Evolutionary conservation across 1,284 basidiomycete species (phyloP).

Genomic region (Sanghuangporus baumii): DNA sequence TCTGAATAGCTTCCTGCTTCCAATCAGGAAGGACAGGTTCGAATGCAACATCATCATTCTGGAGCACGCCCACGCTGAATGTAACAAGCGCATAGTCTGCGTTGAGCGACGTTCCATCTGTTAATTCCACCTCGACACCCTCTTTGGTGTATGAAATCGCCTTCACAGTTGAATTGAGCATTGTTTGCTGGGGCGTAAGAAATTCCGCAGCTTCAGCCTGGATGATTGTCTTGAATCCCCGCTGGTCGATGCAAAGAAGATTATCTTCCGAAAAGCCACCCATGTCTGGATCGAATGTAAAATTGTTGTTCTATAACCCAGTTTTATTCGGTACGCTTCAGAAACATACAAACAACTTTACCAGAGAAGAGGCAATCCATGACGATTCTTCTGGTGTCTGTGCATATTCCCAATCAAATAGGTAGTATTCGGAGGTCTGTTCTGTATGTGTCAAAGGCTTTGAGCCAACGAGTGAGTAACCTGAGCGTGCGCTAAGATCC

Average conservation of each 20-base stretch:
- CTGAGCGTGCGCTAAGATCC: slow-evolving; percentile 44
- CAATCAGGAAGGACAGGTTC: slow-evolving; percentile 52
- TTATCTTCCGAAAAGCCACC: slow-evolving; percentile 59
- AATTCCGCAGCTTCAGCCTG: slow-evolving; percentile 51
- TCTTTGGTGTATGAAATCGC: slow-evolving; percentile 41
- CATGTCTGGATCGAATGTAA: slow-evolving; percentile 49
- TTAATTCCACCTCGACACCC: slow-evolving; percentile 41
- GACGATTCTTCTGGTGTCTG: slow-evolving; percentile 58
- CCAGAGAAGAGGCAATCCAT: slow-evolving; percentile 57
- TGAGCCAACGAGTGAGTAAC: slow-evolving; percentile 42
- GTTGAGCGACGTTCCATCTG: slow-evolving; percentile 37
- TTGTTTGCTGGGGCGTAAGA: slow-evolving; percentile 38
- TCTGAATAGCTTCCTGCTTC: slow-evolving; percentile 62
- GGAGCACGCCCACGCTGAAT: slow-evolving; percentile 58
- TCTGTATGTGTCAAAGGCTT: slow-evolving; percentile 38
- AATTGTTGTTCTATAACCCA: slow-evolving; percentile 49
- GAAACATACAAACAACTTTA: slow-evolving; percentile 24
- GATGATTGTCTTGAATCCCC: slow-evolving; percentile 54
- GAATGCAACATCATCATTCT: slow-evolving; percentile 55
- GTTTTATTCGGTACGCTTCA: not conserved
- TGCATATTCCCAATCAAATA: slow-evolving; percentile 49
- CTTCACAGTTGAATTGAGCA: slow-evolving; percentile 48
- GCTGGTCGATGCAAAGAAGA: slow-evolving; percentile 50
- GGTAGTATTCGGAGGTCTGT: slow-evolving; percentile 48
- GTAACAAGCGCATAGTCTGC: slow-evolving; percentile 57